Conservation (phyloP, 441 rosid species). For the Corymbia calophylla region DNA sequence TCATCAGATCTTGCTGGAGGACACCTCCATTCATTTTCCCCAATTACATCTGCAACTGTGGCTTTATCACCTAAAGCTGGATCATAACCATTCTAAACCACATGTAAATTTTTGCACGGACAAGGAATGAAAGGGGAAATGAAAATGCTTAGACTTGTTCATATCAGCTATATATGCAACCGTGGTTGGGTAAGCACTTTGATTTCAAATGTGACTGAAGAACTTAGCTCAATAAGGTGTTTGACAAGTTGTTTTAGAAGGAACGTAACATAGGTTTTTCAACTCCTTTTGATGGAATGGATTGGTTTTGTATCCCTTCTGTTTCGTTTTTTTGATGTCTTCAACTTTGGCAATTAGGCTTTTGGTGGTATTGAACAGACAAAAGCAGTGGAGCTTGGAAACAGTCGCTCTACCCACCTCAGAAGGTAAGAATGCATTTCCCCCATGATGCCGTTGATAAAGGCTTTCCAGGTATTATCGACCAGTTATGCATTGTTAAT, state of each 20-base stretch:
- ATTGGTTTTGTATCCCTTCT: not conserved
- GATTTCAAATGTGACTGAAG: not conserved
- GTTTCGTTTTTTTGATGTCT: not conserved
- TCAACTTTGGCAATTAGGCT: not conserved
- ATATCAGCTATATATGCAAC: not conserved
- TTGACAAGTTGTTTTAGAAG: too few relatives aligned
- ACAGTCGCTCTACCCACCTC: fast-evolving
- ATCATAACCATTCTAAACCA: too few relatives aligned
- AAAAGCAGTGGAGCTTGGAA: not conserved
- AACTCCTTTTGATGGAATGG: not conserved
- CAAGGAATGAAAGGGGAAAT: not conserved
- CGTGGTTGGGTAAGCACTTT: not conserved
- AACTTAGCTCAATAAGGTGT: not conserved
- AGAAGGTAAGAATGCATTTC: not conserved
- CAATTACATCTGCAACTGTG: too few relatives aligned
- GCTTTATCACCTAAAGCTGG: too few relatives aligned
- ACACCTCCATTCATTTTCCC: too few relatives aligned
- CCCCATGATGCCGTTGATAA: not conserved
- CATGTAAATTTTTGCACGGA: not conserved
- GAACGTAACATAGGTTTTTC: too few relatives aligned
- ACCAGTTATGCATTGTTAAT: not conserved
- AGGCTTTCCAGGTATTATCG: not conserved
- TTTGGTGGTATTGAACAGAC: not conserved
- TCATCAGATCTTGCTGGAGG: too few relatives aligned
- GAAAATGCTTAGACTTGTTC: not conserved